Evolutionary conservation across 1,284 basidiomycete species (phyloP), one percentile per base, ranked within the genome.

Genomic region (Cutaneotrichosporon mucoides): DNA sequence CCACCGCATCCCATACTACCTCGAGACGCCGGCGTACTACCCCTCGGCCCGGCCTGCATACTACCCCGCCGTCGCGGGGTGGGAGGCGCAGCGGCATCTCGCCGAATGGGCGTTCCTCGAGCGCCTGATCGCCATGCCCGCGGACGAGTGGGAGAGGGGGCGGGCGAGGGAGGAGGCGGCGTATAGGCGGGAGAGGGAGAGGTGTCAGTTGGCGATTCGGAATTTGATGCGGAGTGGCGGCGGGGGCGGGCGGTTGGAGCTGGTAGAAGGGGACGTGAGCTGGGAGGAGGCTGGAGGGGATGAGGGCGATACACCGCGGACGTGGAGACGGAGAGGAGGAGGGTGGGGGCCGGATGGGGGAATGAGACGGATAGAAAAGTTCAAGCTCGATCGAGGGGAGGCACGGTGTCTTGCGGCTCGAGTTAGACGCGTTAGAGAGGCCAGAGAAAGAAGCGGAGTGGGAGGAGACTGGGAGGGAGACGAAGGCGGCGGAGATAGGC

Each of bases 61-160:
- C 4, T 9, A 37, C 16, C 12, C 44, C 24, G 16, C n/a, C 10
- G 40, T 53, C 5, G 37, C 15, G 3, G 35, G n/a, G 16, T 5
- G 15, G n/a, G 55, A 60, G 48, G 4, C 38, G 11, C 37, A 37
- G 36, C 33, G 56, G 12, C 16, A 43, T 4, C 24, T 42, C n/a
- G 41, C 16, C 6, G 61, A 62, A 33, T 62, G 61, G 61, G 50
- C 41, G 3, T 40, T 59, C 7, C 55, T 62, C n/a, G 61, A 59
- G 41, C 40, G 40, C 24, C 12, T 56, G 7, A 35, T 62, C 24
- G n/a, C 49, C 15, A 44, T 56, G 13, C 46, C 56, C 8, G 50
- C 53, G 6, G 11, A 6, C n/a, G 16, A 16, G 24, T 62, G 57
- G 56, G 44, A 11, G 7, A 16, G 9, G 16, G 8, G 55, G 3